Evolutionary conservation across 192 early-diverging fungal species (phyloP), one percentile per base, ranked within the genome.

Genomic region (Lunasporangiospora selenospora): DNA sequence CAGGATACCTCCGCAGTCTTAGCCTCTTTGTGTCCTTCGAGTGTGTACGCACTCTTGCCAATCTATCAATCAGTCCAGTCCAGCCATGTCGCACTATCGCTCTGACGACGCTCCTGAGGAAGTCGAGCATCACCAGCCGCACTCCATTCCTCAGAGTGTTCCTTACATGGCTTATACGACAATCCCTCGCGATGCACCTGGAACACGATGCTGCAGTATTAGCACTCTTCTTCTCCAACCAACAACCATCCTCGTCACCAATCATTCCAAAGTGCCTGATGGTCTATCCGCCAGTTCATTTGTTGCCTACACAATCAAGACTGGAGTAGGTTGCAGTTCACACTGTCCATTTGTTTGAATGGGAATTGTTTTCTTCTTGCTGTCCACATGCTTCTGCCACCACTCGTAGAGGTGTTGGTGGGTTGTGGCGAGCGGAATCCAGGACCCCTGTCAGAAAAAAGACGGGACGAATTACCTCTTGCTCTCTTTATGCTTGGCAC

Each of bases 291-390:
- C 76, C 24, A 82, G 77, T 29, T 51, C 76, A 29, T 86, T 77
- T 69, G 77, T 86, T 41, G 70, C 82, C 44, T 86, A 86, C 58
- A 77, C 62, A 32, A 81, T 86, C 63, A 76, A 75, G 53, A 42
- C 80, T 43, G 82, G 70, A 53, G 85, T 86, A 81, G 58, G 58
- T 66, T 16, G 8, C 6, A 21, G 15, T 21, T 42, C 11, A 18
- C 24, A 37, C 3, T 41, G 29, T 15, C 40, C 37, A 58, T 15
- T 2, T n/a, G n/a, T n/a, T n/a, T n/a, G n/a, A n/a, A n/a, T n/a
- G n/a, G n/a, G n/a, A n/a, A n/a, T 50, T 23, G 18, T 13, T 40
- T 19, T 32, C 4, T 26, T 27, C 49, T 0, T 41, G 27, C 18
- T 47, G 29, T 40, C 21, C 8, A 15, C 10, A 47, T 34, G 18